Evolutionary conservation across 177 flowering plant genomes (phyloP).

Genomic region (Tripterygium wilfordii): DNA sequence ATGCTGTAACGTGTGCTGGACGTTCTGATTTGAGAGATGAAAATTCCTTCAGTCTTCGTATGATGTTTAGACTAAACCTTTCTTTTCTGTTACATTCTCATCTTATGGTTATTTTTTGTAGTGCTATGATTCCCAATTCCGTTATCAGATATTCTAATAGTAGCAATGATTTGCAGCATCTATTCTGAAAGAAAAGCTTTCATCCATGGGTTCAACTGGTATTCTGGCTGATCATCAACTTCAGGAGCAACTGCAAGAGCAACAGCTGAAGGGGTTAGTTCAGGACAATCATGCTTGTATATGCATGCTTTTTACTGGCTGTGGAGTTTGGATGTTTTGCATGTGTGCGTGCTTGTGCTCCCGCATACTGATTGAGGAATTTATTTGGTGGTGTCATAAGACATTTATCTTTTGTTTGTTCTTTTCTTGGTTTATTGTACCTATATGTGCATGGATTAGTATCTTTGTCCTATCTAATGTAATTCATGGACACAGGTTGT

Average conservation of each 20-base stretch:
- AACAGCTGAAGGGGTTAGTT: slow-evolving; percentile 88
- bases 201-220: slow-evolving; percentile 92
- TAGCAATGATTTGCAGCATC: slow-evolving; percentile 62
- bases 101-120: not conserved
- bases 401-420: no score
- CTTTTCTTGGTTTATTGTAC: no score
- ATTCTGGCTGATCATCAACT: slow-evolving; percentile 97
- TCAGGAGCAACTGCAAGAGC: slow-evolving; percentile 91
- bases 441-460: no score
- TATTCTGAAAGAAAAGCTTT: slow-evolving; percentile 91
- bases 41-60: not conserved
- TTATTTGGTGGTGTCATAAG: no score
- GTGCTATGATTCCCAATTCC: not conserved
- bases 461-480: no score
- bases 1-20: no score
- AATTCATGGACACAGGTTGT: no score
- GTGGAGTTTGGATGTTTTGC: no score
- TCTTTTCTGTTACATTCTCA: not conserved
- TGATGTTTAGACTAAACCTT: not conserved
- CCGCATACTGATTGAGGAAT: no score
- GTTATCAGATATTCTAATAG: slow-evolving; percentile 8
- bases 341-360: no score
- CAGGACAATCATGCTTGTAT: not conserved
- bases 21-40: no score
- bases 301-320: no score